These are phyloP conservation scores for Fraxinus greggii DNA, from an alignment of 305 asterid species.

Conservation along the genomic window DNA sequence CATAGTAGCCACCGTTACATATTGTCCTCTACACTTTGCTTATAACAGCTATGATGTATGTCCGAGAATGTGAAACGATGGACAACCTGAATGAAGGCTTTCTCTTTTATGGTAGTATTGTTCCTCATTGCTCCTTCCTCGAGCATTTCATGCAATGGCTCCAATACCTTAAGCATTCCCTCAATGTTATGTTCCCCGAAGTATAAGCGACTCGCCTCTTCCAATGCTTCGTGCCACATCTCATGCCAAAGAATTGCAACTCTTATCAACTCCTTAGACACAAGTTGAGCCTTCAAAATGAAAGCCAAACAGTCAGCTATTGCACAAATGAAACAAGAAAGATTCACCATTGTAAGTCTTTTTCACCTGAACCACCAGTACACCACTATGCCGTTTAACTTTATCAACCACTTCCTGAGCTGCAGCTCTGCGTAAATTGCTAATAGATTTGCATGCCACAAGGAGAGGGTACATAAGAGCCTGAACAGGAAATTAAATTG, in stretches of 20 bases:
- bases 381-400: conserved; percentile 98
- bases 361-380: conserved; percentile 90
- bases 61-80: conserved; percentile 13
- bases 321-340: conserved; percentile 16
- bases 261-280: conserved; percentile 93
- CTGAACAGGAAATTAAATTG: conserved; percentile 43
- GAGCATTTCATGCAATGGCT: conserved; percentile 93
- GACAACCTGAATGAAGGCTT: conserved; percentile 86
- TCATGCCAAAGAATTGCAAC: conserved; percentile 99
- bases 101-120: conserved; percentile 86
- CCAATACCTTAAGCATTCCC: conserved; percentile 92
- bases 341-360: conserved; percentile 5
- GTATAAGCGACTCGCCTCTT: conserved; percentile 98
- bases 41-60: not conserved
- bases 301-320: conserved; percentile 34
- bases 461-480: conserved; percentile 99
- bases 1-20: not conserved
- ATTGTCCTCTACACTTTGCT: not conserved
- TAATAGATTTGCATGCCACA: conserved; percentile 97
- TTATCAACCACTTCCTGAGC: conserved; percentile 98
- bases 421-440: conserved; percentile 89
- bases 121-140: conserved; percentile 88
- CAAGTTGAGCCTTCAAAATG: conserved; percentile 88
- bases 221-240: conserved; percentile 98
- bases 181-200: conserved; percentile 98